These are phyloP conservation scores for Entomophthora muscae DNA, from an alignment of 371 early-diverging fungal genomes.

Conservation along the genomic window DNA sequence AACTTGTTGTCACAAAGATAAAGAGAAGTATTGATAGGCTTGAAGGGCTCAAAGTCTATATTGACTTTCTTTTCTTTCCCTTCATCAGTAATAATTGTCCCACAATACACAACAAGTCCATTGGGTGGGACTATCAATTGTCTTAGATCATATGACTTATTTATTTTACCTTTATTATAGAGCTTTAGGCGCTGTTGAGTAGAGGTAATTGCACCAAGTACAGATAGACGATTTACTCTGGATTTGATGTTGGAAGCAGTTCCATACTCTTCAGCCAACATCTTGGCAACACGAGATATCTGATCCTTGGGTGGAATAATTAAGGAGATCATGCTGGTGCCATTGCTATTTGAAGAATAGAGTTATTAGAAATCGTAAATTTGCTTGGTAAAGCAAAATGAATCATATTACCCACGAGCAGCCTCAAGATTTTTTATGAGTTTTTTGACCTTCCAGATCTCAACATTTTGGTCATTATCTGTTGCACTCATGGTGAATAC, in stretches of 20 bases:
- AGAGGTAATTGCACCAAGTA: constrained; percentile 96
- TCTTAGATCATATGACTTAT: neutral
- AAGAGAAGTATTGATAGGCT: constrained; percentile 98
- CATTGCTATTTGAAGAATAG: constrained; percentile 82
- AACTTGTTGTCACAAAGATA: constrained; percentile 99
- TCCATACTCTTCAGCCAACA: constrained; percentile 99
- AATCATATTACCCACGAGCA: constrained; percentile 68
- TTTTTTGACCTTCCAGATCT: constrained; percentile 96
- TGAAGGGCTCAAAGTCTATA: constrained; percentile 98
- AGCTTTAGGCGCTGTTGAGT: constrained; percentile 97
- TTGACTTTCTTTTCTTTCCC: constrained; percentile 99
- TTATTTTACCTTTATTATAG: constrained; percentile 48
- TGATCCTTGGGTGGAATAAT: constrained; percentile 95
- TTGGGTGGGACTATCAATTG: constrained; percentile 61
- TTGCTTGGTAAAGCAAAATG: neutral
- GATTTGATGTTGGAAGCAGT: constrained; percentile 99
- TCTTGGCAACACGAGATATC: constrained; percentile 76
- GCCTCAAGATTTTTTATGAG: constrained; percentile 90
- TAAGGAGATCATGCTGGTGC: constrained; percentile 99
- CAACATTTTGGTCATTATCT: constrained; percentile 55
- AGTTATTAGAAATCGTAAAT: neutral
- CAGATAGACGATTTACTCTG: constrained; percentile 97
- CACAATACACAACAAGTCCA: constrained; percentile 91
- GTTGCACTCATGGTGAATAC: neutral
- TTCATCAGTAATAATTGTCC: constrained; percentile 95